A percentile compares a stretch with the other conserved stretches of the same genome.
Conservation (phyloP, 805 yeast species). For the Candida parachauliodes region DNA sequence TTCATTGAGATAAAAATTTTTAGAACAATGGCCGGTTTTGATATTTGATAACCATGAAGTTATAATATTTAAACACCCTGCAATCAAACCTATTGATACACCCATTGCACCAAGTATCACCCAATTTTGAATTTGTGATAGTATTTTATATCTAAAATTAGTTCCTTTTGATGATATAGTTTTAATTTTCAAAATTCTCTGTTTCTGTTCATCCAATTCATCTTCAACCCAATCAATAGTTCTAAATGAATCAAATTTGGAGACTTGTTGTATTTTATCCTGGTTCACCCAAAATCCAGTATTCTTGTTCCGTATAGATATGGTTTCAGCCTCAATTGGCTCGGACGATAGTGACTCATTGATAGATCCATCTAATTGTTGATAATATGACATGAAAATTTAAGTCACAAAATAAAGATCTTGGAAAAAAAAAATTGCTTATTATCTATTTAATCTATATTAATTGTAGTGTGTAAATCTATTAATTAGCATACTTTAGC, state of each 20-base stretch:
- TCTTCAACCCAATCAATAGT: slow-evolving; percentile 75
- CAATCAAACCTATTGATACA: slow-evolving; percentile 70
- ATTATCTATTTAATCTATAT: slow-evolving; percentile 2
- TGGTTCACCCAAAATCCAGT: slow-evolving; percentile 41
- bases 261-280: slow-evolving; percentile 33
- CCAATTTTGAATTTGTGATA: slow-evolving; percentile 56
- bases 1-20: slow-evolving; percentile 65
- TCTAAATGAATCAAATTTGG: slow-evolving; percentile 54
- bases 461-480: no score
- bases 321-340: not conserved
- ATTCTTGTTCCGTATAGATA: slow-evolving; percentile 16
- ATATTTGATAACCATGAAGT: slow-evolving; percentile 85
- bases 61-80: slow-evolving; percentile 74
- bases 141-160: slow-evolving; percentile 21
- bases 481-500: slow-evolving; percentile 9
- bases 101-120: slow-evolving; percentile 75
- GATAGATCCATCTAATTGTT: slow-evolving; percentile 2
- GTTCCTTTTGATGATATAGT: slow-evolving; percentile 6
- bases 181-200: slow-evolving; percentile 20
- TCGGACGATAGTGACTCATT: slow-evolving; percentile 1
- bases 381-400: slow-evolving; percentile 1
- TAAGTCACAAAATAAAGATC: not conserved
- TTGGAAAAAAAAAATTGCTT: slow-evolving; percentile 1
- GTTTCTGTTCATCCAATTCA: slow-evolving; percentile 45
- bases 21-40: slow-evolving; percentile 73